phyloP scores from a whole-genome alignment of 148 eudicot genomes.

The Fagopyrum tataricum region DNA sequence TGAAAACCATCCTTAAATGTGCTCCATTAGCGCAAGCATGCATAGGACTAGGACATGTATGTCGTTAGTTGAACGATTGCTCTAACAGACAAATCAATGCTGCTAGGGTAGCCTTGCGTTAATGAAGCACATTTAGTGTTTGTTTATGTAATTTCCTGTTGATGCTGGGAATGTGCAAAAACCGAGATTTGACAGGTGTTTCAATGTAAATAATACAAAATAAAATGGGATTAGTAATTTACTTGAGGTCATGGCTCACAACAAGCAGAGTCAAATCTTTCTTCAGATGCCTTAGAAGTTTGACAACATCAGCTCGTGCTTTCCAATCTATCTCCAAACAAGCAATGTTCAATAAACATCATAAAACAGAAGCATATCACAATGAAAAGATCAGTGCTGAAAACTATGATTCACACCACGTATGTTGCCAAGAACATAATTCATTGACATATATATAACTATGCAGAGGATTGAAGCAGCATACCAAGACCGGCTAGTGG shows the following conservation, averaged over 20 bases:
- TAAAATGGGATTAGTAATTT: slow-evolving; percentile 16
- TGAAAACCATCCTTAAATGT: neutral
- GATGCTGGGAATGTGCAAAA: neutral
- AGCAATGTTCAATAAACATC: neutral
- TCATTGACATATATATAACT: neutral
- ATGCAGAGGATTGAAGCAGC: slow-evolving; percentile 13
- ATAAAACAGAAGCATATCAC: neutral
- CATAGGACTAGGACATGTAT: neutral
- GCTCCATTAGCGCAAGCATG: neutral
- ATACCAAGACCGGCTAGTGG: slow-evolving; percentile 99
- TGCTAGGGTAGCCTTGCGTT: slow-evolving; percentile 1
- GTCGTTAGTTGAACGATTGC: neutral
- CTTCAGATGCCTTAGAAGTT: slow-evolving; percentile 70
- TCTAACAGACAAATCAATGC: neutral
- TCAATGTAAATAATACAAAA: neutral
- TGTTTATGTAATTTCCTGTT: neutral
- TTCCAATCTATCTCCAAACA: slow-evolving; percentile 68
- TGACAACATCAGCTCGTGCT: slow-evolving; percentile 96
- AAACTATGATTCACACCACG: neutral
- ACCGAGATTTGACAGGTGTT: neutral
- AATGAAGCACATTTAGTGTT: neutral
- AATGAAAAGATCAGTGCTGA: neutral
- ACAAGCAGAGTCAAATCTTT: slow-evolving; percentile 79
- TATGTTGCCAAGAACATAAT: neutral
- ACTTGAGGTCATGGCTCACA: slow-evolving; percentile 98